Conservation (phyloP, 768 basidiomycete species). For the Tylopilus sp. region DNA sequence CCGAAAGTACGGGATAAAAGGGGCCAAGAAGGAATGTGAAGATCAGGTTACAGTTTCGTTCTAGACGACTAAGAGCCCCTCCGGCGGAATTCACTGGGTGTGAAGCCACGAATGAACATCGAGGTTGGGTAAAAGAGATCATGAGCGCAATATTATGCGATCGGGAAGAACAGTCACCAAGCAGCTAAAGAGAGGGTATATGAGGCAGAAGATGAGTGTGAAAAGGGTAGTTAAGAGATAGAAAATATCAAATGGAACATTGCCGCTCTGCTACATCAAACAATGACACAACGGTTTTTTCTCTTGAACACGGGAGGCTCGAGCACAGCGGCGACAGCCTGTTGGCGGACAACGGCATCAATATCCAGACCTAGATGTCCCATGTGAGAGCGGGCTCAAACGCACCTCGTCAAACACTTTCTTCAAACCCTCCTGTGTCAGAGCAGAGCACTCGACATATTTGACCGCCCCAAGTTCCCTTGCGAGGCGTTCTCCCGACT, state of each 20-base stretch:
- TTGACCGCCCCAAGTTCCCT: slow-evolving; percentile 97
- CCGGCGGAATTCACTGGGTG: slow-evolving; percentile 28
- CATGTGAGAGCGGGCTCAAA: slow-evolving; percentile 14
- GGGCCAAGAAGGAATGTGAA: slow-evolving; percentile 5
- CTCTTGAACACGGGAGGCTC: slow-evolving; percentile 93
- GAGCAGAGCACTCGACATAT: slow-evolving; percentile 97
- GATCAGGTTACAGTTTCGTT: slow-evolving; percentile 26
- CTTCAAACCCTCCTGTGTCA: slow-evolving; percentile 99
- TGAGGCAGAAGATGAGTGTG: slow-evolving; percentile 31
- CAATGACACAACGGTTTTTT: slow-evolving; percentile 77
- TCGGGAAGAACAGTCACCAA: slow-evolving; percentile 19
- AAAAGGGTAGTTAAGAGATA: slow-evolving; percentile 35
- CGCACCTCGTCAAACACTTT: slow-evolving; percentile 99
- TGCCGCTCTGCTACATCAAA: slow-evolving; percentile 49
- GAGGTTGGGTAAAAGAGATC: slow-evolving; percentile 24
- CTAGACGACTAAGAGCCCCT: slow-evolving; percentile 24
- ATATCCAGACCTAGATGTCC: not conserved
- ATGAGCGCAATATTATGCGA: slow-evolving; percentile 24
- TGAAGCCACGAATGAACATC: slow-evolving; percentile 21
- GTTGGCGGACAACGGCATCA: slow-evolving; percentile 8
- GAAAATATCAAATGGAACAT: slow-evolving; percentile 30
- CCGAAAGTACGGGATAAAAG: slow-evolving; percentile 4
- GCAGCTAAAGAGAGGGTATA: slow-evolving; percentile 30
- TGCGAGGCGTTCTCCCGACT: slow-evolving; percentile 93
- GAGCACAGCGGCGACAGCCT: slow-evolving; percentile 97